Conservation (phyloP, 768 basidiomycete genomes). For the Suillus plorans region DNA sequence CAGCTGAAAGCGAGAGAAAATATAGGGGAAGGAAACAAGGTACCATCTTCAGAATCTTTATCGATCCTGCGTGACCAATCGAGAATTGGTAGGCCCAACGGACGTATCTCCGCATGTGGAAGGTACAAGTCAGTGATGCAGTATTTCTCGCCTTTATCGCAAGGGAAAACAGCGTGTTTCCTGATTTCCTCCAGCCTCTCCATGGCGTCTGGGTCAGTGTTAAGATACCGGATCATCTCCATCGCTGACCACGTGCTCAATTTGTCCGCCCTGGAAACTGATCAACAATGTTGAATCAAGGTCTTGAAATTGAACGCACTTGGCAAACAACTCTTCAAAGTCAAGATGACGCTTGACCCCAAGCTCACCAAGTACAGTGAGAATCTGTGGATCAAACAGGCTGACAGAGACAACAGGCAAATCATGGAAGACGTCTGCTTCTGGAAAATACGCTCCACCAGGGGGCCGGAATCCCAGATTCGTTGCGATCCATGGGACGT, state of each 20-base stretch:
- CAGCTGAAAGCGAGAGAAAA: conserved; percentile 1
- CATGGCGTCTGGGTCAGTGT: conserved; percentile 46
- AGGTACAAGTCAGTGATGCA: conserved; percentile 69
- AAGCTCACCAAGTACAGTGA: conserved; percentile 58
- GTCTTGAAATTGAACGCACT: conserved; percentile 39
- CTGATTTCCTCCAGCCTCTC: conserved; percentile 24
- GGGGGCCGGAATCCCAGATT: conserved; percentile 70
- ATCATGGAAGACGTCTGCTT: conserved; percentile 87
- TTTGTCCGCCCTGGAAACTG: conserved; percentile 61
- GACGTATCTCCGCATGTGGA: conserved; percentile 64
- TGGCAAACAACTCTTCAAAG: conserved; percentile 79
- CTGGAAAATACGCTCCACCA: conserved; percentile 74
- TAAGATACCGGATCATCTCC: conserved; percentile 81
- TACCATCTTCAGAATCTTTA: neutral
- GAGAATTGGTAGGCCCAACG: conserved; percentile 76
- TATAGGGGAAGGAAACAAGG: neutral
- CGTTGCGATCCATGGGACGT: conserved; percentile 68
- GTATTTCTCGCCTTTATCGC: conserved; percentile 5
- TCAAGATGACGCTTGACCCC: conserved; percentile 84
- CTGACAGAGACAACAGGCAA: conserved; percentile 65
- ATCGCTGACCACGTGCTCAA: conserved; percentile 81
- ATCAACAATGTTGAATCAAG: conserved; percentile 3
- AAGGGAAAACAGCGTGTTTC: conserved; percentile 6
- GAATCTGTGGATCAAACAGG: conserved; percentile 50
- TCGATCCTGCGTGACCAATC: conserved; percentile 53